phyloP scores from a whole-genome alignment of 2,329 filamentous ascomycete species.

The Pseudocercospora cruenta region DNA sequence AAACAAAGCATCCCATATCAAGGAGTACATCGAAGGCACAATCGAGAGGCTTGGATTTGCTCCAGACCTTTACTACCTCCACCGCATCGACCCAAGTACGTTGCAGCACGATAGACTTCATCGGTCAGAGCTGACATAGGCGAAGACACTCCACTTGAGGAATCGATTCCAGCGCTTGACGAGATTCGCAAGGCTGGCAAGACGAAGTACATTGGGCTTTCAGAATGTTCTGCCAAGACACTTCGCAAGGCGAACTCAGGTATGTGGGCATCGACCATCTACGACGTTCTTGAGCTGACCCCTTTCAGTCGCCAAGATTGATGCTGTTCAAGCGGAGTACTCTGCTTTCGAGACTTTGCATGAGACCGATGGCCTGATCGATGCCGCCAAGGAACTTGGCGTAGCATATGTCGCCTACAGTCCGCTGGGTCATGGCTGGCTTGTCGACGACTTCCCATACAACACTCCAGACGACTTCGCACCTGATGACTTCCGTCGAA shows the following conservation, averaged over 20 bases:
- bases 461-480: constrained; percentile 44
- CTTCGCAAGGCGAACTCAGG: constrained; percentile 52
- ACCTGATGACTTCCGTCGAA: constrained; percentile 34
- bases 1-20: constrained; percentile 53
- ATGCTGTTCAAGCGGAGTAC: constrained; percentile 58
- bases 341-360: constrained; percentile 53
- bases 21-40: constrained; percentile 54
- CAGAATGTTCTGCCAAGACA: constrained; percentile 51
- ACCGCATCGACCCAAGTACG: constrained; percentile 45
- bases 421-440: constrained; percentile 46
- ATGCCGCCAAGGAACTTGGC: constrained; percentile 51
- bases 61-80: constrained; percentile 49
- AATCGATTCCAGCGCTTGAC: constrained; percentile 53
- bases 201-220: constrained; percentile 55
- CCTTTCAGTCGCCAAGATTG: constrained; percentile 48
- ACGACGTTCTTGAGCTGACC: not conserved
- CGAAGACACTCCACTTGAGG: constrained; percentile 50
- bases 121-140: constrained; percentile 29
- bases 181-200: constrained; percentile 54
- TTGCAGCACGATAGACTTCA: too few relatives aligned
- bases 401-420: constrained; percentile 44
- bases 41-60: constrained; percentile 54
- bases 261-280: not conserved
- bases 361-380: constrained; percentile 47
- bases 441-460: constrained; percentile 46